Evolutionary conservation across 306 rosid species (phyloP).

Genomic region (Neltuma alba): DNA sequence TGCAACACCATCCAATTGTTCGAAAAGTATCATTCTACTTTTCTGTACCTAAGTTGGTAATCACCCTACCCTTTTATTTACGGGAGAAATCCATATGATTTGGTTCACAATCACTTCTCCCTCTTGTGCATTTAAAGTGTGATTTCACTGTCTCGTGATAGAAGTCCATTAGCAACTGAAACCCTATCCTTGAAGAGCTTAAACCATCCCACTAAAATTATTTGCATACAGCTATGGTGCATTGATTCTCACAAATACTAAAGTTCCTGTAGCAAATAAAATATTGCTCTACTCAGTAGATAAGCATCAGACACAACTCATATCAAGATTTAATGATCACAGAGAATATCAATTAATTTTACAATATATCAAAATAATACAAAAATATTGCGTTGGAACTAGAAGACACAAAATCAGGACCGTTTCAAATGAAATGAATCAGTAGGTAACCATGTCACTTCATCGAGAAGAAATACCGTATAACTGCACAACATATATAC

Average conservation of each 20-base stretch:
- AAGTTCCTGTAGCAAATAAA: neutral
- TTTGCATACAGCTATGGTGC: neutral
- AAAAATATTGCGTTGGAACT: neutral
- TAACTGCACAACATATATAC: neutral
- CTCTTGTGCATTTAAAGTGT: too few relatives aligned
- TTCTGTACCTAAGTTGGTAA: too few relatives aligned
- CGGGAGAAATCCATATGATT: too few relatives aligned
- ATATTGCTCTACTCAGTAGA: neutral
- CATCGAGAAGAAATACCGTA: conserved; percentile 15
- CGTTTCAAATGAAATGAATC: neutral
- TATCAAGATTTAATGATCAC: conserved; percentile 3
- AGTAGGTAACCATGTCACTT: neutral
- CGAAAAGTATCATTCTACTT: too few relatives aligned
- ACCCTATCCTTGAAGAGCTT: neutral
- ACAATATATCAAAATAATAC: conserved; percentile 6
- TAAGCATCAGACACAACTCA: neutral
- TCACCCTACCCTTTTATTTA: too few relatives aligned
- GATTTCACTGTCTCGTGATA: too few relatives aligned
- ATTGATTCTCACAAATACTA: neutral
- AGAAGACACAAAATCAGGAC: neutral
- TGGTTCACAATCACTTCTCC: too few relatives aligned
- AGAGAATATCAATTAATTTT: neutral
- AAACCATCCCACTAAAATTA: neutral
- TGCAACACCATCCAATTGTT: too few relatives aligned
- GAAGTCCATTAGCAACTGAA: too few relatives aligned